phyloP scores from a whole-genome alignment of 768 basidiomycete genomes.

The Panus rudis region DNA sequence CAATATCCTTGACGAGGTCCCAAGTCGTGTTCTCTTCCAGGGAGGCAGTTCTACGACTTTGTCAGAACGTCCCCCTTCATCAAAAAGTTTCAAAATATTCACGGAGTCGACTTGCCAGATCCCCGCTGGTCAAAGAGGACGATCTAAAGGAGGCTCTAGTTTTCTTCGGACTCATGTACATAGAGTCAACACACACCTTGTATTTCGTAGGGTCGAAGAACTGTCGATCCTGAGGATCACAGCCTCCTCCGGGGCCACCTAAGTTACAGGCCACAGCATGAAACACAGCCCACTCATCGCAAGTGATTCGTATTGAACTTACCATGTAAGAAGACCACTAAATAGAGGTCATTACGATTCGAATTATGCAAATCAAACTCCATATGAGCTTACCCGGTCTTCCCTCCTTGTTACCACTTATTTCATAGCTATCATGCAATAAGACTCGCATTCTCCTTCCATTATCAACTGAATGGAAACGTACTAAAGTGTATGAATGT shows the following conservation, averaged over 20 bases:
- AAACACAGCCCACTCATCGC: constrained; percentile 6
- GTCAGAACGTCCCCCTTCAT: not conserved
- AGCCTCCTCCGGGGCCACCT: constrained; percentile 83
- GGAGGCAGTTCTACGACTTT: constrained; percentile 49
- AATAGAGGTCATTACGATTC: not conserved
- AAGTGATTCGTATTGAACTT: constrained; percentile 1
- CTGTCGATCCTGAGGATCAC: constrained; percentile 54
- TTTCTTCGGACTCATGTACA: too few relatives aligned
- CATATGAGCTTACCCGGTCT: constrained; percentile 48
- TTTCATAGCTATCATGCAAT: constrained; percentile 56
- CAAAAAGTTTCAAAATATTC: constrained; percentile 20
- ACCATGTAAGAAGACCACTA: constrained; percentile 82
- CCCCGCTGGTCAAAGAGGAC: constrained; percentile 89
- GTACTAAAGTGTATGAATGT: constrained; percentile 72
- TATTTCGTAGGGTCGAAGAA: constrained; percentile 86
- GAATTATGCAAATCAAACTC: not conserved
- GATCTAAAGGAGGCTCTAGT: constrained; percentile 46
- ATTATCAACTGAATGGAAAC: constrained; percentile 19
- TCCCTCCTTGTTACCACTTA: constrained; percentile 73
- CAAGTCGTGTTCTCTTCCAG: constrained; percentile 89
- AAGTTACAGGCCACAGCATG: too few relatives aligned
- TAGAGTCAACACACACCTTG: constrained; percentile 45
- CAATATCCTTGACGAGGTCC: constrained; percentile 88
- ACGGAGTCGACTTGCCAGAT: constrained; percentile 82
- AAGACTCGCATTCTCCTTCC: not conserved